These are phyloP conservation scores for Aschersonia sp. DNA, from an alignment of 2,329 filamentous ascomycete species.

Conservation along the genomic window DNA sequence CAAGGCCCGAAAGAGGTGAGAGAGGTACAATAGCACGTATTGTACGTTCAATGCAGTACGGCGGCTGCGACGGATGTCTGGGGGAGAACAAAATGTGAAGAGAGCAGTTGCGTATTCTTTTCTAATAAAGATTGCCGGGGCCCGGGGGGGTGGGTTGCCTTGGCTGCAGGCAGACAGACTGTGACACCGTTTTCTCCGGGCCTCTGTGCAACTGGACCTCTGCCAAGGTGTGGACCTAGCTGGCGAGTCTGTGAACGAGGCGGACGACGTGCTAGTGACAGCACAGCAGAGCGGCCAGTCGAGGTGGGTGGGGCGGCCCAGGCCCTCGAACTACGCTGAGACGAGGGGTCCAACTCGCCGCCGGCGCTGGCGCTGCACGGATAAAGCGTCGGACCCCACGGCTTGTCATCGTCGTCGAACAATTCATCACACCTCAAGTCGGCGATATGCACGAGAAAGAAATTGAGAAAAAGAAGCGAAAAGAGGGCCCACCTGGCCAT, in stretches of 20 bases:
- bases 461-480: not conserved
- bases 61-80: not conserved
- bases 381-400: not conserved
- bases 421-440: not conserved
- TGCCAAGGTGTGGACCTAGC: not conserved
- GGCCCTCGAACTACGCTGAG: not conserved
- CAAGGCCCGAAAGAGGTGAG: not conserved
- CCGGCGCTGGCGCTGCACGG: not conserved
- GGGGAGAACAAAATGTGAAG: not conserved
- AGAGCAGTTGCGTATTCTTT: not conserved
- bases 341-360: not conserved
- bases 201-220: not conserved
- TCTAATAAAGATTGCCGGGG: not conserved
- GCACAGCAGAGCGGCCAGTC: not conserved
- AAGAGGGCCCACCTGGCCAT: too few species aligned
- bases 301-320: not conserved
- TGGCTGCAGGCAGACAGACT: not conserved
- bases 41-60: not conserved
- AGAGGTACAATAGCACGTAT: not conserved
- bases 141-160: not conserved
- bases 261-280: not conserved
- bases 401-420: not conserved
- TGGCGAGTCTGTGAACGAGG: not conserved
- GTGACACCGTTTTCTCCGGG: not conserved
- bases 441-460: not conserved